A percentile compares a stretch with the other conserved stretches of the same genome.
These are phyloP conservation scores for Cicer yamashitae DNA, from an alignment of 306 rosid species.

Conservation along the genomic window DNA sequence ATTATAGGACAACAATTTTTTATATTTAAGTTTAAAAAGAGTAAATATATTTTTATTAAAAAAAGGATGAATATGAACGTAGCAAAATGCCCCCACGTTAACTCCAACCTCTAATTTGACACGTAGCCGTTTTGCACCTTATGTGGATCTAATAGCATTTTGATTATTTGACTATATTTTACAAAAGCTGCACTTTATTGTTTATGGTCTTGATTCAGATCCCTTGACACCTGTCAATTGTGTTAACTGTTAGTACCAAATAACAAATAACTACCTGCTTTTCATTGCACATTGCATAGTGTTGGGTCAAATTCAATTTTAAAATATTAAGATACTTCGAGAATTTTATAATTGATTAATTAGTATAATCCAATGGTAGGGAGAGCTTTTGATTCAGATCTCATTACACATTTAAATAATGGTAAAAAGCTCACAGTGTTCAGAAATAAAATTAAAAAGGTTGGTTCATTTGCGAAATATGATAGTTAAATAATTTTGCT, in stretches of 20 bases:
- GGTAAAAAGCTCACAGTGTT: constrained; percentile 24
- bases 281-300: not conserved
- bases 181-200: not conserved
- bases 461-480: constrained; percentile 17
- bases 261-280: constrained; percentile 13
- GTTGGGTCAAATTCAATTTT: constrained; percentile 14
- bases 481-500: constrained; percentile 11
- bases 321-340: not conserved
- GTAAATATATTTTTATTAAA: too few species aligned
- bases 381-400: constrained; percentile 49
- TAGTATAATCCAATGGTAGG: constrained; percentile 1
- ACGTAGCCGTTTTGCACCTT: constrained; percentile 48
- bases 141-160: constrained; percentile 40
- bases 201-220: constrained; percentile 35
- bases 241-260: constrained; percentile 12
- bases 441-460: constrained; percentile 12
- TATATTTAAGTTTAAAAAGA: too few species aligned
- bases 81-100: constrained; percentile 44
- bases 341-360: constrained; percentile 5
- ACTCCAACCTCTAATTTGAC: constrained; percentile 29
- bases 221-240: constrained; percentile 37
- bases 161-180: not conserved
- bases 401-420: constrained; percentile 44
- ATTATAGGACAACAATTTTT: too few species aligned
- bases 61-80: not conserved